Evolutionary conservation across 1,284 basidiomycete species (phyloP), one percentile per base, ranked within the genome.

Genomic region (Schizophyllum commune): DNA sequence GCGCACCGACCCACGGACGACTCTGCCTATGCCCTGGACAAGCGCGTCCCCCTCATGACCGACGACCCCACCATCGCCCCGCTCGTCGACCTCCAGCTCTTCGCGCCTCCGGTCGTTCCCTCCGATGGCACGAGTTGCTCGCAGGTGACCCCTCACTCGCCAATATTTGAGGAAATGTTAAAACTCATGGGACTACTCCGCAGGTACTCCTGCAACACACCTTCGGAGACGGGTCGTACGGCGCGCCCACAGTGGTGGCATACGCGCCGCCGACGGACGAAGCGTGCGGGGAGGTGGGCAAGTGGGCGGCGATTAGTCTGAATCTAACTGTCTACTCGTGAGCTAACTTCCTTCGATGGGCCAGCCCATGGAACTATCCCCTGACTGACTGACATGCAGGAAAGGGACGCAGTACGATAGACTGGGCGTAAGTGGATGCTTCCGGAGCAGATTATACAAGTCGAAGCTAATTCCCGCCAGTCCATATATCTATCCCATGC

Each of bases 331-430:
- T 74, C 15, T 75, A 70, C 56, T 76, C 73, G 71, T 73, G 52
- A 61, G 71, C 67, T 21, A 11, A 47, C 15, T 15, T 20, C 51
- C 13, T 53, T 54, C 13, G n/a, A 11, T 20, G 5, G 51, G 9
- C n/a, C n/a, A n/a, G n/a, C n/a, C n/a, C n/a, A n/a, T n/a, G n/a
- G n/a, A n/a, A n/a, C n/a, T n/a, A 6, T 21, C 8, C 17, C 32
- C 15, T 17, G 13, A 4, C 52, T 15, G 33, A 22, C 51, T 32
- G 33, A 53, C 39, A n/a, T 51, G 6, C 57, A 72, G 71, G 13
- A 73, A 74, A 52, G 76, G 76, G 65, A 77, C 74, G 7, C 76
- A 78, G 66, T 78, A 77, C 62, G 76, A 77, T 62, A 68, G 76
- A n/a, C 67, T 77, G 51, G 69, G 73, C 19, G 73, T 75, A 27